Conservation (phyloP, 129 eudicot species). For the Saposhnikovia divaricata region DNA sequence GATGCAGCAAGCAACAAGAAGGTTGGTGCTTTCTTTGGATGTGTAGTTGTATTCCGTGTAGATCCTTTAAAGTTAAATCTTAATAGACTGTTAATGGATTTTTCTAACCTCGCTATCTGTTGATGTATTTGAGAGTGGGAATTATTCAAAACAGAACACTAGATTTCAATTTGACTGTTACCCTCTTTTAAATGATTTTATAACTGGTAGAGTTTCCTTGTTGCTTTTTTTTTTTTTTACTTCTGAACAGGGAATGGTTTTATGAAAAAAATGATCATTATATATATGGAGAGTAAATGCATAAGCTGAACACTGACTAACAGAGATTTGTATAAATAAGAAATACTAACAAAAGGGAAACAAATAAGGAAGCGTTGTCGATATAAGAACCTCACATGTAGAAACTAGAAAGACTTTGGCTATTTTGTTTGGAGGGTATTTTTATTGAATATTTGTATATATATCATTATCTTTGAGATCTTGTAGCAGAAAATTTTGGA, state of each 20-base stretch:
- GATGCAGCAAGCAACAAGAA: conserved; percentile 88
- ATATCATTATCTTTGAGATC: not conserved
- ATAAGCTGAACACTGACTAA: not conserved
- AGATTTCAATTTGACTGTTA: not conserved
- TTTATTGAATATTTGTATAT: too few relatives aligned
- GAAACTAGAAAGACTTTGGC: not conserved
- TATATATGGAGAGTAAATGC: not conserved
- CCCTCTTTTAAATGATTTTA: not conserved
- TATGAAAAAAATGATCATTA: not conserved
- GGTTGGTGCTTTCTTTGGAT: conserved; percentile 28
- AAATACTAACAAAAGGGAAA: not conserved
- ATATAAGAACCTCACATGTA: not conserved
- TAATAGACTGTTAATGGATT: not conserved
- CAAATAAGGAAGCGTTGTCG: not conserved
- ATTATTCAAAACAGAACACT: not conserved
- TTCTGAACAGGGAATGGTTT: not conserved
- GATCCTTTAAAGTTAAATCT: not conserved
- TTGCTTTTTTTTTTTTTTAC: too few relatives aligned
- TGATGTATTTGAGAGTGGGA: not conserved
- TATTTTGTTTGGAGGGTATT: not conserved
- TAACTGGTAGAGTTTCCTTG: not conserved
- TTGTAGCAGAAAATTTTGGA: not conserved
- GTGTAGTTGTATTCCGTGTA: not conserved
- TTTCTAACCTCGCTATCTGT: not conserved
- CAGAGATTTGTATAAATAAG: not conserved